Base-by-base conservation (phyloP, 345 rosid genomes). In the Turnera subulata region DNA sequence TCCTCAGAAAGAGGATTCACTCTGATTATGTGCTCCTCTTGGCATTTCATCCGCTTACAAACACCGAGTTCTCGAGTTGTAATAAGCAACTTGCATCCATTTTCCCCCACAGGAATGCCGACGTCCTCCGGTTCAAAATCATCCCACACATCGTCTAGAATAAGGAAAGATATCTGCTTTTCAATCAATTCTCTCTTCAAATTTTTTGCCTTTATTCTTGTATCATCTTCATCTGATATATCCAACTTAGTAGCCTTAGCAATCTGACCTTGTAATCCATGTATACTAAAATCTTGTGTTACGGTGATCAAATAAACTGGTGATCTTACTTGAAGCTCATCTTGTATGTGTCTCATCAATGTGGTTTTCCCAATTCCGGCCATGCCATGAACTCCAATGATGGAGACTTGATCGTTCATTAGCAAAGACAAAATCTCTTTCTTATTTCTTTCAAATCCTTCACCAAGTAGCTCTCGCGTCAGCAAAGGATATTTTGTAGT, bases 281-380 rank as follows among this genome's bases (percentile, higher is more conserved):
- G 5, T 16, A 49, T 37, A 11, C 21, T 48, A 1, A n/a, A 39
- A 15, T 23, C 25, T 17, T 51, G n/a, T 1, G 49, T n/a, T 12
- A 50, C 56, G 0, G 47, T 50, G 6, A 50, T 15, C 65, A 56
- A 40, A 18, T 8, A 20, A 11, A 61, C 25, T 9, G 6, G 4
- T 0, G 1, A 5, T 1, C 13, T 21, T 14, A 15, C 15, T 2
- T 19, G 46, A 10, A 59, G 22, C 14, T 11, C 19, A 25, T 49
- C 23, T 6, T 35, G 1, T 14, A 59, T 21, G 16, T 35, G 39
- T 10, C 1, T 22, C 38, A 50, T 16, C 7, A 61, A 11, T 1
- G 50, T 39, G 5, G 65, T 61, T 25, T 61, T 61, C 0, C 65
- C 65, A 6, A 17, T 25, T 6, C 64, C 56, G 0, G 49, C 64